Conservation (phyloP, 352 stramenopile species). For the Globisporangium canariense region DNA sequence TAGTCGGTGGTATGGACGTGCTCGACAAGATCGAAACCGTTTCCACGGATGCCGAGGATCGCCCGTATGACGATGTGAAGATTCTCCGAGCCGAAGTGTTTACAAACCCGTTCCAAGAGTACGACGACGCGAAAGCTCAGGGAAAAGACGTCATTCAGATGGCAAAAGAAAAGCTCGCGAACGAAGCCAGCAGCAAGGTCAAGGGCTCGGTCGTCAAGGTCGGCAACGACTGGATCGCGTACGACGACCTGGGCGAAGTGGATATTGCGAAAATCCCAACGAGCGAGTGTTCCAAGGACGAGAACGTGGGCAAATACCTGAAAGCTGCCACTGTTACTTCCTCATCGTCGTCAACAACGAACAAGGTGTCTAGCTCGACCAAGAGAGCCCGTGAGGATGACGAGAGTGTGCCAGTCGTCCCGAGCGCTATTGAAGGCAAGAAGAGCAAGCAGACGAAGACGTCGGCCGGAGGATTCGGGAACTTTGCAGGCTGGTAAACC, state of each 20-base stretch:
- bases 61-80: slow-evolving; percentile 76
- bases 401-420: slow-evolving; percentile 18
- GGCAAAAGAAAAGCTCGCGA: slow-evolving; percentile 45
- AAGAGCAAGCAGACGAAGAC: slow-evolving; percentile 51
- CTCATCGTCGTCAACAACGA: neutral
- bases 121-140: slow-evolving; percentile 53
- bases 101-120: slow-evolving; percentile 88
- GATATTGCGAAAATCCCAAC: slow-evolving; percentile 48
- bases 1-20: slow-evolving; percentile 90
- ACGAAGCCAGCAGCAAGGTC: slow-evolving; percentile 43
- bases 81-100: slow-evolving; percentile 83
- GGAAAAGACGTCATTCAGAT: slow-evolving; percentile 57
- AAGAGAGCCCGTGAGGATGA: slow-evolving; percentile 26
- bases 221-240: slow-evolving; percentile 72
- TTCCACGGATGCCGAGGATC: slow-evolving; percentile 73
- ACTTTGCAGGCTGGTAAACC: slow-evolving; percentile 72
- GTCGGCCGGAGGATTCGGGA: slow-evolving; percentile 50
- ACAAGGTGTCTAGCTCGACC: slow-evolving; percentile 7
- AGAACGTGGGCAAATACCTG: slow-evolving; percentile 73
- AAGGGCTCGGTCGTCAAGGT: slow-evolving; percentile 81
- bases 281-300: slow-evolving; percentile 37
- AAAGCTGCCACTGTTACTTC: slow-evolving; percentile 16
- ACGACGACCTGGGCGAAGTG: slow-evolving; percentile 61
- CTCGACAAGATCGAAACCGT: slow-evolving; percentile 81
- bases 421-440: slow-evolving; percentile 67